Base-by-base conservation (phyloP, 805 yeast species). In the Hanseniaspora nectarophila region DNA sequence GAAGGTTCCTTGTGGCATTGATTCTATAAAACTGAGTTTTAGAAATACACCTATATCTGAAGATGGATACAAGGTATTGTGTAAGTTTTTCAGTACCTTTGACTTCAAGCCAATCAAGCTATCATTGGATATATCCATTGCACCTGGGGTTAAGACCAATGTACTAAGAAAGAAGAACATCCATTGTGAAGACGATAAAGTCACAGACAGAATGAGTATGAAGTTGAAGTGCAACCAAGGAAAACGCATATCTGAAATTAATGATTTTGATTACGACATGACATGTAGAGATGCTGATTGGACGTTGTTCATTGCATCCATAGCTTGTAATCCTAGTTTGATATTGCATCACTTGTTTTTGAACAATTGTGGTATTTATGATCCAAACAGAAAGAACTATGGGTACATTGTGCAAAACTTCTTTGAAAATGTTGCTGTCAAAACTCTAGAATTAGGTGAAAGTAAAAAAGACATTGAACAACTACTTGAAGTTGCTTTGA, bases 11-110 rank as follows among this genome's bases (percentile, higher is more conserved):
- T 13, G 32, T 73, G 87, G 66, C 51, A 72, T 71, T 7, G 80
- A 80, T 54, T 66, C 88, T 44, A 83, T 80, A 56, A 84, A 86
- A 58, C 63, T 90, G 35, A 80, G 92, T 2, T 68, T 90, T 55
- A 71, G 94, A 61, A 89, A 89, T 65, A 84, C 94, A 0, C 81
- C 84, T 1, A 70, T 89, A 29, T 81, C 82, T 61, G 70, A 68
- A 1, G 77, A 75, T 54, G 95, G 95, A 15, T 89, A 97, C 97
- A 76, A 76, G 55, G 63, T 82, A 32, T 67, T 89, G 39, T 85
- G 95, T 60, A 81, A 82, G 76, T 86, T 86, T 58, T 65, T 88
- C 28, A 74, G 86, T 0, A 74, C 80, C 62, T 45, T 52, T 20
- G 31, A 46, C 31, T 40, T 38, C 32, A 81, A 81, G 57, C 75